Base-by-base conservation (phyloP, 306 rosid genomes). In the Trifolium repens region DNA sequence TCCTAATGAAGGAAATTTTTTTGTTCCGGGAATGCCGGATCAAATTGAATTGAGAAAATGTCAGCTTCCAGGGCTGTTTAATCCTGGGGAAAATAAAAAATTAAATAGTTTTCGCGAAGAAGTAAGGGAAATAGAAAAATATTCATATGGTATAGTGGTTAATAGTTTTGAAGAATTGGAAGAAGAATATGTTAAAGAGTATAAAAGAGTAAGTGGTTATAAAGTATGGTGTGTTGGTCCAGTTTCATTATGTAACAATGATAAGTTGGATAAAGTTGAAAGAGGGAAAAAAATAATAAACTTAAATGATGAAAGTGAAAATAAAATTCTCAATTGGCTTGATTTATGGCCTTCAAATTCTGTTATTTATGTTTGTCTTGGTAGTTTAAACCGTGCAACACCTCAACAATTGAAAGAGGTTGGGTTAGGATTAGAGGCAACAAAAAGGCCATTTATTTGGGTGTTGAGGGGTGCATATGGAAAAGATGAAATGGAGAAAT, bases 401-500 rank as follows among this genome's bases (percentile, higher is more conserved):
- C 55, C 84, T 0, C 27, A 61, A 50, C 92, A 90, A 54, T 22
- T 86, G 72, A 73, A 66, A 67, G 92, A 88, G 74, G 37, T 90
- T 0, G 92, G 84, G 2, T 65, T 90, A 15, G 92, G 88, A 11
- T 69, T 90, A 17, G 90, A 90, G 82, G 89, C 84, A 1, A 84
- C 88, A 11, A 81, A 87, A 2, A 85, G 57, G 22, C 90, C 96
- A 14, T 88, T 91, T 69, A 84, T 91, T 67, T 85, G 90, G 96
- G 90, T 81, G 5, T 4, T 88, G 1, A 74, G 90, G 65, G 88
- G 77, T 39, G 81, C 79, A 5, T 61, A 80, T 17, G 61, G 61
- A 43, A 47, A 65, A 43, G 77, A 79, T 1, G 88, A 72, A 64
- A 46, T 87, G 30, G 86, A 80, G 3, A 72, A 72, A 3, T 87